Base-by-base conservation (phyloP, 352 stramenopile species). In the Albugo candida region DNA sequence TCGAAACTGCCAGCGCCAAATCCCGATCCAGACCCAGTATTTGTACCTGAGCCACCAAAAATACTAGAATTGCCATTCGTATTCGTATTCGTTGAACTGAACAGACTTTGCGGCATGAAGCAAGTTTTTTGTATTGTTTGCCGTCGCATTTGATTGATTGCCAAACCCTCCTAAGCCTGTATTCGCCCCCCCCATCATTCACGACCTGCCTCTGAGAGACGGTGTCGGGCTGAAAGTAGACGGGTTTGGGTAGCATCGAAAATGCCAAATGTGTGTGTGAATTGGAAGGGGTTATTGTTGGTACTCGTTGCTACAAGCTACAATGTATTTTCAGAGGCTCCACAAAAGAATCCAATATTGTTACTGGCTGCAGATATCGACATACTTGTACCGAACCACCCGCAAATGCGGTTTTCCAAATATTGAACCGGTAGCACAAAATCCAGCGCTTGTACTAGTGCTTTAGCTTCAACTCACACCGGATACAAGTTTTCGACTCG, bases 161-260 rank as follows among this genome's bases (percentile, higher is more conserved):
- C 24, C 24, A 31, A 31, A 27, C 10, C 24, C 34, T 13, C 65
- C 65, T 54, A 82, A 82, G 2, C 65, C 58, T 17, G 60, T 54
- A 39, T 45, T 52, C 24, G 50, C 58, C 41, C 21, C 62, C 40
- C 63, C 66, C 53, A 77, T 73, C 24, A 31, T 8, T 3, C 3
- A 31, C 8, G 24, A 31, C 35, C 53, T 8, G 2, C 3, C 8
- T 24, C 3, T 43, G 8, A 24, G 38, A 57, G n/a, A 55, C 50
- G 46, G 13, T 41, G 13, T 61, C 61, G 36, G 71, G 67, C 63
- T 60, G 48, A 70, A 71, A 8, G 60, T 62, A 18, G 61, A 31
- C 3, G 24, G 24, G n/a, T n/a, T 31, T 31, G 24, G 3, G 24
- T 8, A 10, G 24, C 24, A 31, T 8, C 24, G 8, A 31, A 31